Evolutionary conservation across 2,329 filamentous ascomycete genomes (phyloP).

Genomic region (Myrmaecium sp.): DNA sequence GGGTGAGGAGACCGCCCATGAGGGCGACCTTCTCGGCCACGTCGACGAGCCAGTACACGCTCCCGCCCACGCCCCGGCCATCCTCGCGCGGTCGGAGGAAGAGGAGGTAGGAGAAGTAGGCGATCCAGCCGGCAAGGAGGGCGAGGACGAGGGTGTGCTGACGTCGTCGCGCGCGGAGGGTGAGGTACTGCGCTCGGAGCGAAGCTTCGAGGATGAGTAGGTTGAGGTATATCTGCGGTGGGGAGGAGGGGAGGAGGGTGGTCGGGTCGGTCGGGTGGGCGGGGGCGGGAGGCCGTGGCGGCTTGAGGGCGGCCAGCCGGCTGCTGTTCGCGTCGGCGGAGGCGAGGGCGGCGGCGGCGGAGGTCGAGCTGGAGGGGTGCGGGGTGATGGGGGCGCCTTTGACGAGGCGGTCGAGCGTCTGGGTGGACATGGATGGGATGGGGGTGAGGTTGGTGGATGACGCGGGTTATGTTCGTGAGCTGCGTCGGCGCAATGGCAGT

Average conservation of each 20-base stretch:
- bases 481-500: no score
- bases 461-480: neutral
- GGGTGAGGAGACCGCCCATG: slow-evolving; percentile 77
- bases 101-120: slow-evolving; percentile 73
- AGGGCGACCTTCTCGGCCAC: slow-evolving; percentile 80
- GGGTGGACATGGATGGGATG: slow-evolving; percentile 37
- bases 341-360: slow-evolving; percentile 15
- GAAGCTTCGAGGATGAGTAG: slow-evolving; percentile 92
- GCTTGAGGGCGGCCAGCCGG: slow-evolving; percentile 23
- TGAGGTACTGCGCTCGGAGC: slow-evolving; percentile 80
- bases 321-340: slow-evolving; percentile 18
- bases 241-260: slow-evolving; percentile 69
- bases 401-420: slow-evolving; percentile 67
- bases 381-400: slow-evolving; percentile 57
- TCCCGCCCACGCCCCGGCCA: slow-evolving; percentile 76
- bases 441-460: slow-evolving; percentile 2
- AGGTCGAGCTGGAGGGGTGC: slow-evolving; percentile 22
- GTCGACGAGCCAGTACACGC: slow-evolving; percentile 92
- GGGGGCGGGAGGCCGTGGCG: slow-evolving; percentile 18
- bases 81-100: slow-evolving; percentile 95
- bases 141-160: slow-evolving; percentile 88
- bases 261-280: slow-evolving; percentile 47
- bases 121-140: slow-evolving; percentile 63
- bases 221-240: slow-evolving; percentile 95
- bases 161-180: slow-evolving; percentile 68